A percentile compares a stretch with the other conserved stretches of the same genome.
Evolutionary conservation across 2,329 filamentous ascomycete genomes (phyloP).

Genomic region (Calonectria pseudoreteaudii): DNA sequence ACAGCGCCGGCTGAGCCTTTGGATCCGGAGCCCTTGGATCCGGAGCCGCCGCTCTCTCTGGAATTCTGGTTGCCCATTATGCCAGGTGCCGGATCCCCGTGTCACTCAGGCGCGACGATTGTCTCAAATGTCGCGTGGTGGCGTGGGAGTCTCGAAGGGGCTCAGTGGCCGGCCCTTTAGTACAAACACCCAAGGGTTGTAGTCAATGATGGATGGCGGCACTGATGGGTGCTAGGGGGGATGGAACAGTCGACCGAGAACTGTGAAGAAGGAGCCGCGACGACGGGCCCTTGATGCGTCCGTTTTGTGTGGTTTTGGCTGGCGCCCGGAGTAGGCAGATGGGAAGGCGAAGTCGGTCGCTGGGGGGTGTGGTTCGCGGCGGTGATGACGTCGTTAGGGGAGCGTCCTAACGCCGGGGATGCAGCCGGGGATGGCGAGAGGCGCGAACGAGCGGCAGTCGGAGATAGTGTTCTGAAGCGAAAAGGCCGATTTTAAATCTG

Average conservation of each 20-base stretch:
- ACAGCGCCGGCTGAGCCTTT: conserved; percentile 63
- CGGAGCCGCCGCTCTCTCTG: conserved; percentile 61
- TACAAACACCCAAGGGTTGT: conserved; percentile 26
- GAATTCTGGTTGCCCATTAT: conserved; percentile 83
- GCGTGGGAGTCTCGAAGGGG: conserved; percentile 35
- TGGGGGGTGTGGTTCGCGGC: conserved; percentile 38
- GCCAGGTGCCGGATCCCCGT: conserved; percentile 29
- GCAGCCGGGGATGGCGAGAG: conserved; percentile 36
- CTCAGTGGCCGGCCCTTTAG: conserved; percentile 35
- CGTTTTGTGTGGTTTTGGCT: conserved; percentile 59
- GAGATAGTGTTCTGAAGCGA: conserved; percentile 36
- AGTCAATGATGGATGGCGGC: conserved; percentile 20
- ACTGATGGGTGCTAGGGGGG: conserved; percentile 59
- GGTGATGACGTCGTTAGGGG: conserved; percentile 44
- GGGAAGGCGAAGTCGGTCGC: conserved; percentile 31
- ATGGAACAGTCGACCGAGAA: conserved; percentile 63
- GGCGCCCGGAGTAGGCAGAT: conserved; percentile 41
- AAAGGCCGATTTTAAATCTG: conserved; percentile 39
- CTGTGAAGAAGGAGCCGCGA: conserved; percentile 60
- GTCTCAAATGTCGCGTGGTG: conserved; percentile 46
- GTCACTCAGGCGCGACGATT: conserved; percentile 38
- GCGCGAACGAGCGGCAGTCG: conserved; percentile 33
- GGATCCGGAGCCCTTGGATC: conserved; percentile 61
- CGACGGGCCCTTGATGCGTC: conserved; percentile 60
- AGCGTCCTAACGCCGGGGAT: conserved; percentile 39